Evolutionary conservation across 768 basidiomycete genomes (phyloP), one percentile per base, ranked within the genome.

Genomic region (Dacryopinax spathularia): DNA sequence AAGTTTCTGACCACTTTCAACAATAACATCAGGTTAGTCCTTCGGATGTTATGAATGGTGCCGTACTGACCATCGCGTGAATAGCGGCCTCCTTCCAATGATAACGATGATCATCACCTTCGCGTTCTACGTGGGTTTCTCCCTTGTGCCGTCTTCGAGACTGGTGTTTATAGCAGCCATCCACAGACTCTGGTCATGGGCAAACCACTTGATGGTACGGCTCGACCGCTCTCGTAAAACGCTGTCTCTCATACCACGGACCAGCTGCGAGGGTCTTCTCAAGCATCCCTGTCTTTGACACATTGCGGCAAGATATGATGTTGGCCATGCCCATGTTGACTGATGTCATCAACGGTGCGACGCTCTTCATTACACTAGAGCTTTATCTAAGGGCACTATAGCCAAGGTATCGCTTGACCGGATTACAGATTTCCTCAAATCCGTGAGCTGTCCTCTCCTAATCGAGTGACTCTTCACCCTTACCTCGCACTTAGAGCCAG

Each of bases 371-470:
- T 63, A 74, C 22, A 18, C 25, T 61, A 37, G 27, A 41, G 18
- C 18, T 6, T 18, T 22, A 4, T 41, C 39, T 18, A 4, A 41
- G 4, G 22, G 5, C 39, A 41, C 18, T 36, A 41, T 37, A 72
- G 83, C 78, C 60, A 84, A 83, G 71, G 86, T 89, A 3, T 86
- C 86, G 1, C 68, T 89, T 3, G 81, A 82, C 62, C 81, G 88
- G 25, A 68, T 84, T 33, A 75, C 81, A 68, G 73, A 75, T 6
- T 82, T 82, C 72, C 64, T 83, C 20, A 65, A 18, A 6, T 41
- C 39, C 18, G 39, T 41, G 39, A 41, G 39, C 35, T 18, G 18
- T 15, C 22, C 7, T 6, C 6, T 41, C 39, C 39, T 6, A 15
- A 18, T 18, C 22, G 7, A 15, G 10, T 36, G 10, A 36, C 10